phyloP scores from a whole-genome alignment of 768 basidiomycete genomes.

The Serendipita vermifera region DNA sequence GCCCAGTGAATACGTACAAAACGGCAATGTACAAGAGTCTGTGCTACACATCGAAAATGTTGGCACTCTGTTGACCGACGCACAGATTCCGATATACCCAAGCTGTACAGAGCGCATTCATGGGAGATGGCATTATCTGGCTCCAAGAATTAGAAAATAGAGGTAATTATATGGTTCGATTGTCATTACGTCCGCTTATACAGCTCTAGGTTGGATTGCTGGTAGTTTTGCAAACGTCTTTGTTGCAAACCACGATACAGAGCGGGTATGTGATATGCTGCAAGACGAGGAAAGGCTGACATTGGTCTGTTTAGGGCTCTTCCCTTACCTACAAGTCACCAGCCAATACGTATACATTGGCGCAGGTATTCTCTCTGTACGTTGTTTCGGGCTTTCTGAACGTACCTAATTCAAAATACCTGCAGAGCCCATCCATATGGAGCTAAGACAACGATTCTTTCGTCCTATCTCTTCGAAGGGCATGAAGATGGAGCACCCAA shows the following conservation, averaged over 20 bases:
- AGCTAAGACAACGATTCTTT: constrained; percentile 44
- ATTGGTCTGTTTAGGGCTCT: constrained; percentile 28
- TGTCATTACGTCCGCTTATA: background rate
- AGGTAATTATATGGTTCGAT: constrained; percentile 27
- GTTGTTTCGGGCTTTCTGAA: background rate
- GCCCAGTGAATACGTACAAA: constrained; percentile 43
- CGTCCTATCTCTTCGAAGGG: constrained; percentile 33
- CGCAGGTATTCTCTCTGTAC: constrained; percentile 45
- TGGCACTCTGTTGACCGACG: background rate
- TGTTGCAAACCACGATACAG: constrained; percentile 56
- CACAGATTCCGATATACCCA: constrained; percentile 45
- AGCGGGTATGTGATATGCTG: constrained; percentile 28
- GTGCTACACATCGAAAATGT: constrained; percentile 3
- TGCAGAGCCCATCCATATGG: constrained; percentile 47
- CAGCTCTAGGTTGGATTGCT: constrained; percentile 41
- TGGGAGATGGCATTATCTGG: constrained; percentile 35
- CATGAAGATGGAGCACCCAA: constrained; percentile 50
- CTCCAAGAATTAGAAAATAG: constrained; percentile 39
- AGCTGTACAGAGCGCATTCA: constrained; percentile 40
- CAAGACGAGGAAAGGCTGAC: background rate
- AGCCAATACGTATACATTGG: constrained; percentile 49
- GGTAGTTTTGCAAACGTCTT: constrained; percentile 49
- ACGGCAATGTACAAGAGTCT: constrained; percentile 54
- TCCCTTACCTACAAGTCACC: constrained; percentile 49
- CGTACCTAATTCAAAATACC: background rate